These are phyloP conservation scores for Coemansia biformis DNA, from an alignment of 192 early-diverging fungal species.

Conservation along the genomic window DNA sequence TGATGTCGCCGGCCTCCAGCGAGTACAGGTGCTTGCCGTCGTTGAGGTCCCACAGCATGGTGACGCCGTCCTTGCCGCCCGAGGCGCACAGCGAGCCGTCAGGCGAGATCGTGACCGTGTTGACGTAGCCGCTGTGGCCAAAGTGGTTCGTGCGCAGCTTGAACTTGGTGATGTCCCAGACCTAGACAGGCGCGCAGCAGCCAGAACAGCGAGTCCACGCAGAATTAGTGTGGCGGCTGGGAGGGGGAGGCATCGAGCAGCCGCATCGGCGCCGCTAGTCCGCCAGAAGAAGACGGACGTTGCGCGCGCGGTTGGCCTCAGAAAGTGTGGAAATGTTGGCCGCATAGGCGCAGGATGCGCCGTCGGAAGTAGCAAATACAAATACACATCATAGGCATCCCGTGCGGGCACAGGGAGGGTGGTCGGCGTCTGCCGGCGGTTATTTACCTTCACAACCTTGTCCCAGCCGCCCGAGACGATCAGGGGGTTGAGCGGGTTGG, in stretches of 20 bases:
- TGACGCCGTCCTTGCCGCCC: conserved; percentile 98
- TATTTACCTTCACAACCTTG: conserved; percentile 96
- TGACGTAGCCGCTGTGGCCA: conserved; percentile 97
- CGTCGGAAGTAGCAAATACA: conserved; percentile 81
- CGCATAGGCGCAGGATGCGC: conserved; percentile 53
- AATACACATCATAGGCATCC: conserved; percentile 37
- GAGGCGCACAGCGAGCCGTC: conserved; percentile 99
- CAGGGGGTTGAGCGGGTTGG: conserved; percentile 97
- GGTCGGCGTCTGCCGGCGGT: neutral
- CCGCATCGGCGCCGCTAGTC: too few species aligned
- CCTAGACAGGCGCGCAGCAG: conserved; percentile 53
- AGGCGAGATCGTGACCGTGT: conserved; percentile 97
- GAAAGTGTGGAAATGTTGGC: conserved; percentile 47
- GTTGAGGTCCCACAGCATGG: conserved; percentile 99
- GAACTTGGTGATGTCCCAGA: conserved; percentile 98
- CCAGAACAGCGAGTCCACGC: too few species aligned
- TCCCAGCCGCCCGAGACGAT: conserved; percentile 99
- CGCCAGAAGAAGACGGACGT: too few species aligned
- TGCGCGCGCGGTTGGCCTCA: too few species aligned
- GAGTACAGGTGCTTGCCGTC: conserved; percentile 99
- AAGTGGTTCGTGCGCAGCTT: conserved; percentile 99
- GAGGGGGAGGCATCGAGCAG: too few species aligned
- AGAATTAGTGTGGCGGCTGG: too few species aligned
- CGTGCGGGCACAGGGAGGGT: too few species aligned
- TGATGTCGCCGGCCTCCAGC: conserved; percentile 88